Base-by-base conservation (phyloP, 495 filamentous ascomycete genomes). In the Aspergillus incahuasiensis region DNA sequence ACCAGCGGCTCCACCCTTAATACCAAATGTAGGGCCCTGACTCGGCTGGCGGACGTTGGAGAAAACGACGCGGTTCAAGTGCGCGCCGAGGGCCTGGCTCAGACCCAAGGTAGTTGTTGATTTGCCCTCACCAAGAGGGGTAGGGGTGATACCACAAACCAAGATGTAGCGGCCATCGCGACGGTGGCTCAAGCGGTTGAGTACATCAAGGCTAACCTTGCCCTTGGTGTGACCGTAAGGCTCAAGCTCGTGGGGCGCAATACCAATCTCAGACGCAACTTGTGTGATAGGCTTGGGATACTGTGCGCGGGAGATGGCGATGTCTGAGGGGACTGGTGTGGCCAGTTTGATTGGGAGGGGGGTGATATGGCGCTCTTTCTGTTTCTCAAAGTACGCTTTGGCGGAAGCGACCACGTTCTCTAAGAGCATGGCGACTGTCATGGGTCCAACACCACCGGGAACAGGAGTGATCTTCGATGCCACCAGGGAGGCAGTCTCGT, bases 51-150 rank as follows among this genome's bases (percentile, higher is more conserved):
- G 84, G 48, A 98, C 94, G 63, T 98, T 98, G 70, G 94, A 92
- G 64, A 98, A 97, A 12, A 84, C 86, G 62, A 98, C 80, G 25
- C 88, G 86, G 56, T 86, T 86, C 58, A 98, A 73, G 59, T 97
- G 92, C 47, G 86, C 92, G 40, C 90, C 90, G 38, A 98, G 79
- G n/a, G 94, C 94, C 70, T 98, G 94, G 22, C 90, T 87, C 42
- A 98, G 78, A 64, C 94, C 94, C 75, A 98, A 84, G 13, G 94
- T 98, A n/a, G 94, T 98, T 1, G 94, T 98, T 6, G 94, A 97
- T 70, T 98, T 98, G 56, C 94, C 94, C 75, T 98, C 94, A 49
- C 94, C 94, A 5, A 98, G 81, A n/a, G 94, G 94, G 11, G 94
- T 98, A 1, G 94, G 94, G 0, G 94, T 98, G 56, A 98, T 97